Conservation (phyloP, 106 monocot genomes). For the Dendrobium huoshanense region DNA sequence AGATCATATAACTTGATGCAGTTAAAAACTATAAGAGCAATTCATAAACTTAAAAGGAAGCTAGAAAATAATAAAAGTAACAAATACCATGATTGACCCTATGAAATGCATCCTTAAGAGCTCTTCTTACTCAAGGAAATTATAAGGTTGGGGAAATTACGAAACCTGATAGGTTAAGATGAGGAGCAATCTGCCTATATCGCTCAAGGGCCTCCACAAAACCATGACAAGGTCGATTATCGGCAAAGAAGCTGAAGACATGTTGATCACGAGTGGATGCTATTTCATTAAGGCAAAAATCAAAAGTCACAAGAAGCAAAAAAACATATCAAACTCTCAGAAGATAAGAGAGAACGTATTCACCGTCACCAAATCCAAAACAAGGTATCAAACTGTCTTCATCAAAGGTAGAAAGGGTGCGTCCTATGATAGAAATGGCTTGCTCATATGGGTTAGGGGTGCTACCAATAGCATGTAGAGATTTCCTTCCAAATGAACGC, state of each 20-base stretch:
- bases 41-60: neutral
- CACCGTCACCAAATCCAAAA: conserved; percentile 98
- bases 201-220: conserved; percentile 89
- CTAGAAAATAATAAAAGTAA: neutral
- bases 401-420: conserved; percentile 83
- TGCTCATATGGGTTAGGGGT: conserved; percentile 86
- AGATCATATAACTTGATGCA: neutral
- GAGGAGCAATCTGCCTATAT: conserved; percentile 75
- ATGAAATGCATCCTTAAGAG: neutral
- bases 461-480: conserved; percentile 69
- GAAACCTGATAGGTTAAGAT: conserved; percentile 75
- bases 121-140: neutral
- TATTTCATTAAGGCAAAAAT: conserved; percentile 13
- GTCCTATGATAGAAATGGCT: conserved; percentile 97
- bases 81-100: neutral
- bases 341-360: conserved; percentile 11
- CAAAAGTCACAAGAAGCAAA: neutral
- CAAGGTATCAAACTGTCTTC: conserved; percentile 95
- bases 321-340: conserved; percentile 2
- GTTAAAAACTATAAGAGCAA: neutral
- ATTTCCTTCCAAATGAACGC: conserved; percentile 65
- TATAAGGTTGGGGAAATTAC: neutral
- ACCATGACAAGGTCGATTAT: conserved; percentile 67
- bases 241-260: conserved; percentile 80
- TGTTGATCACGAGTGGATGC: conserved; percentile 72